A percentile compares a stretch with the other conserved stretches of the same genome.
These are phyloP conservation scores for Grosmannia huntii DNA, from an alignment of 2,329 filamentous ascomycete species.

Conservation along the genomic window DNA sequence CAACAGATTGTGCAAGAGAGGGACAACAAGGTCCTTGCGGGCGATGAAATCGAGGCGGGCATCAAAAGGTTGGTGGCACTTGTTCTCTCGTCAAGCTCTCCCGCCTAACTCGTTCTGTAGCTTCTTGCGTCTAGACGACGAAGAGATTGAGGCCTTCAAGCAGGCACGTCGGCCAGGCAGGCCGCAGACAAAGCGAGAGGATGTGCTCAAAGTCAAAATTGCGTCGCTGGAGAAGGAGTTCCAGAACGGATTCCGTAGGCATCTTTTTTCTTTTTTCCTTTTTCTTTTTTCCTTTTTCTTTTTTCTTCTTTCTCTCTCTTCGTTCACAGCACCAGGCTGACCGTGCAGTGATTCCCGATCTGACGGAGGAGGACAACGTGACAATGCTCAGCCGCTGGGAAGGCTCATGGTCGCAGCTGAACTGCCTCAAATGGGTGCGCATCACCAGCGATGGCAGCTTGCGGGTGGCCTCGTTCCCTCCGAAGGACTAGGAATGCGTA, in stretches of 20 bases:
- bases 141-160: slow-evolving; percentile 54
- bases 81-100: background rate
- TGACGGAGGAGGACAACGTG: slow-evolving; percentile 54
- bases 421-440: slow-evolving; percentile 64
- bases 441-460: slow-evolving; percentile 52
- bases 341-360: slow-evolving; percentile 54
- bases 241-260: slow-evolving; percentile 65
- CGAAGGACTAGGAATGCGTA: slow-evolving; percentile 25
- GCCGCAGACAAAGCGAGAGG: slow-evolving; percentile 65
- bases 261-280: background rate
- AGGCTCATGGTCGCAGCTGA: slow-evolving; percentile 70
- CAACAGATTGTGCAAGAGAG: slow-evolving; percentile 49
- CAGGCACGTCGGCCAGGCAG: slow-evolving; percentile 64
- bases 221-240: slow-evolving; percentile 66
- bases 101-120: slow-evolving; percentile 22
- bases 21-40: slow-evolving; percentile 33
- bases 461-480: slow-evolving; percentile 66
- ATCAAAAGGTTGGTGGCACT: slow-evolving; percentile 43
- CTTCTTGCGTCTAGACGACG: slow-evolving; percentile 56
- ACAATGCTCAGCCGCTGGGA: slow-evolving; percentile 61
- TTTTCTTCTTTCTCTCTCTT: too few relatives aligned
- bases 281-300: background rate
- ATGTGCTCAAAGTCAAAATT: slow-evolving; percentile 60
- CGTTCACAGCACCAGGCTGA: background rate
- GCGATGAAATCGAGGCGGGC: slow-evolving; percentile 45